phyloP scores from a whole-genome alignment of 768 basidiomycete species.

The Boletus coccyginus region DNA sequence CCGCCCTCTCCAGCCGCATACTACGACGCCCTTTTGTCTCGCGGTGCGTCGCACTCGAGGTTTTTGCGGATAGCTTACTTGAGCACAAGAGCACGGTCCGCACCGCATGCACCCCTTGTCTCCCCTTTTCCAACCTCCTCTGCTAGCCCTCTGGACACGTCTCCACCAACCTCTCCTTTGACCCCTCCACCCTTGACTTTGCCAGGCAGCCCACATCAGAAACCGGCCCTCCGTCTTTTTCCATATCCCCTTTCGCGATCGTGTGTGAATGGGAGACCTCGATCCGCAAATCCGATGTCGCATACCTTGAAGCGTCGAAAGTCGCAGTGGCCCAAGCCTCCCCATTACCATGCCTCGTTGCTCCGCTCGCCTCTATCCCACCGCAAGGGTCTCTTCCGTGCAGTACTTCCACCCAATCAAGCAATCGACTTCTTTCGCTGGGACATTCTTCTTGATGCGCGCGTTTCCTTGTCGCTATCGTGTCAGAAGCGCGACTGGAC shows the following conservation, averaged over 20 bases:
- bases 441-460: constrained; percentile 12
- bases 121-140: background rate
- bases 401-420: constrained; percentile 13
- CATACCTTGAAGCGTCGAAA: constrained; percentile 12
- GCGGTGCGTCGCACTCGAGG: constrained; percentile 28
- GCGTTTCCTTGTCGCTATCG: background rate
- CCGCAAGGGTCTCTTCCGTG: constrained; percentile 26
- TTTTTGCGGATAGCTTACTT: constrained; percentile 25
- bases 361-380: constrained; percentile 26
- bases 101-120: background rate
- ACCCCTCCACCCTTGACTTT: too few species aligned
- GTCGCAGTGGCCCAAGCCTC: constrained; percentile 24
- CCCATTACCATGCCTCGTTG: constrained; percentile 27
- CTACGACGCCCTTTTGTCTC: constrained; percentile 21
- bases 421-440: constrained; percentile 28
- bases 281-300: constrained; percentile 5
- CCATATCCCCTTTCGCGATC: constrained; percentile 4
- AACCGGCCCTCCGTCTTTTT: background rate
- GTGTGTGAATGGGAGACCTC: background rate
- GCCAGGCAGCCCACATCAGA: background rate
- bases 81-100: constrained; percentile 7
- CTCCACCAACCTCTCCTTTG: background rate
- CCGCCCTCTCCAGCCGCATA: constrained; percentile 12
- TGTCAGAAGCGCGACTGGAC: background rate
- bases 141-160: background rate